Conservation (phyloP, 441 rosid genomes). For the Hura crepitans region DNA sequence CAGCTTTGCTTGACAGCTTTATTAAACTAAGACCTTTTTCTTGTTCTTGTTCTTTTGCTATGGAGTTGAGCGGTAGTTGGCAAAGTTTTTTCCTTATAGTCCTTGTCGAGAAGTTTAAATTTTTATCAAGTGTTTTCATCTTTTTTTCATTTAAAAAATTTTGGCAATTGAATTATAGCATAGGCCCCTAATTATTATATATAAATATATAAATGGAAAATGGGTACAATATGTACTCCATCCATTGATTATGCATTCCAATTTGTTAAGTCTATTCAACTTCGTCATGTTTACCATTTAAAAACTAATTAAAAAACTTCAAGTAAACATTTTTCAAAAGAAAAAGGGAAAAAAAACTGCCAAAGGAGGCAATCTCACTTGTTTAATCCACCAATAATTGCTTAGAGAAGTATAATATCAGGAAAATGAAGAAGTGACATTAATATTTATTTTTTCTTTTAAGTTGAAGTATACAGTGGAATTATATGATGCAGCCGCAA, state of each 20-base stretch:
- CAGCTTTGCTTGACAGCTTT: too few relatives aligned
- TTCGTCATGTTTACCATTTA: not conserved
- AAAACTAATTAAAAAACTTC: not conserved
- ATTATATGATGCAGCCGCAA: constrained; percentile 10
- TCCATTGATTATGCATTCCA: not conserved
- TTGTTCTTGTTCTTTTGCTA: not conserved
- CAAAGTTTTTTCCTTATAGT: not conserved
- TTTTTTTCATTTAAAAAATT: too few relatives aligned
- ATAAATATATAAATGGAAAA: too few relatives aligned
- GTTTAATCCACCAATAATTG: constrained; percentile 27
- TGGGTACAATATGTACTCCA: not conserved
- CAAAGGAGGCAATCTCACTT: not conserved
- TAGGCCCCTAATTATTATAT: too few relatives aligned
- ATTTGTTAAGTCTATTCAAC: not conserved
- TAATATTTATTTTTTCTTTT: not conserved
- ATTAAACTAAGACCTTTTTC: too few relatives aligned
- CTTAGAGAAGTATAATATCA: not conserved
- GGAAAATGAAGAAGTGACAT: not conserved
- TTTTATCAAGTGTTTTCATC: too few relatives aligned
- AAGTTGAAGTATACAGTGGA: not conserved
- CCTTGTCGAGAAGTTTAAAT: too few relatives aligned
- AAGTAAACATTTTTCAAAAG: not conserved
- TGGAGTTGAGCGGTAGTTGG: not conserved
- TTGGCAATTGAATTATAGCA: too few relatives aligned
- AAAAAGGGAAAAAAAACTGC: not conserved